Conservation (phyloP, 441 rosid species). For the Biscutella auriculata region DNA sequence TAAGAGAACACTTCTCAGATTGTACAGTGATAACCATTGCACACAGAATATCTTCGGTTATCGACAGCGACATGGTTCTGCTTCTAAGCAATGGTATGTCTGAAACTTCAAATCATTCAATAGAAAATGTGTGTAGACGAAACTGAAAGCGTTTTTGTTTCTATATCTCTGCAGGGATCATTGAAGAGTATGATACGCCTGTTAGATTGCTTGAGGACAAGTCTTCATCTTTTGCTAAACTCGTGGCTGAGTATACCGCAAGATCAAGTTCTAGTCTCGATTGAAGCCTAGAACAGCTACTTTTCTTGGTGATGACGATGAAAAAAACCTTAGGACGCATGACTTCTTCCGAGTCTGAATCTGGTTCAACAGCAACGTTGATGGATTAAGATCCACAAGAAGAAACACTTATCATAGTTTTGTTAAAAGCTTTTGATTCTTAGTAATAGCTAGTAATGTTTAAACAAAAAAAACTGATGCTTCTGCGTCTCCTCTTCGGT, state of each 20-base stretch:
- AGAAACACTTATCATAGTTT: background rate
- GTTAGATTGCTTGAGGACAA: constrained; percentile 47
- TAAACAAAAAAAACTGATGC: background rate
- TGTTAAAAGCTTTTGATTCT: background rate
- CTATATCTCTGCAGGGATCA: constrained; percentile 32
- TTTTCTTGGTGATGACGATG: constrained; percentile 16
- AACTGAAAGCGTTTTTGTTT: background rate
- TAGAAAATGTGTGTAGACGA: background rate
- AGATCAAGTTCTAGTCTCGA: constrained; percentile 43
- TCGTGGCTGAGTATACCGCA: constrained; percentile 63
- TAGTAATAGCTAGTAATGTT: background rate
- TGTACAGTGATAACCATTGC: constrained; percentile 79
- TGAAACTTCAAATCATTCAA: background rate
- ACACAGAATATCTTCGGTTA: constrained; percentile 72
- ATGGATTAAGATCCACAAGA: background rate
- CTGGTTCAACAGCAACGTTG: background rate
- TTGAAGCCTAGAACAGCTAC: background rate
- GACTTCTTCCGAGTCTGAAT: background rate
- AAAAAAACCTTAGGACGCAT: background rate
- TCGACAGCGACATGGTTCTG: constrained; percentile 71
- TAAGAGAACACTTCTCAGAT: constrained; percentile 53
- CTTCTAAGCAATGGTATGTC: constrained; percentile 62
- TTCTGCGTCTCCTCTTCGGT: background rate
- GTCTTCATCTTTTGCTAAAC: constrained; percentile 62
- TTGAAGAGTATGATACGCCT: constrained; percentile 63